Base-by-base conservation (phyloP, 768 basidiomycete genomes). In the Pisolithus tinctorius region DNA sequence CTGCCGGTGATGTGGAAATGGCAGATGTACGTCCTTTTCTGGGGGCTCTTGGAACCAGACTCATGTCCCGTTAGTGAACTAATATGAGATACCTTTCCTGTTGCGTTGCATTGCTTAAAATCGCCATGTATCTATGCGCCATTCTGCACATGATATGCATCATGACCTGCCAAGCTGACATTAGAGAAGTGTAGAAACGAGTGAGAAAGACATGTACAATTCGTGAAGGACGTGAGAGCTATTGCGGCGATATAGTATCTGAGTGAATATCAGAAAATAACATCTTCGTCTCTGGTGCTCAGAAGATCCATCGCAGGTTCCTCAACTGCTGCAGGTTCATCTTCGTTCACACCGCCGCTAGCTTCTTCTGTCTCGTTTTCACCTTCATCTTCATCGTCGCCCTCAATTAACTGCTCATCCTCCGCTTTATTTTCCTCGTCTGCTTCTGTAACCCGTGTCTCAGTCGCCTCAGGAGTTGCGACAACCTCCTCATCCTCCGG, bases 241-340 rank as follows among this genome's bases (percentile, higher is more conserved):
- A 11, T 4, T 14, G 34, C 34, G 13, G 4, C 34, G 13, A 34
- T 11, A 1, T 34, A 14, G 34, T 34, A 34, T 34, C 5, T 14
- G 34, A 13, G 34, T 34, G 34, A 34, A 4, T 34, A 14, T 78
- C 67, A 96, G 74, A 97, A 97, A 67, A 97, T 96, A 45, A 97
- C 82, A 71, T 97, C 94, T 49, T 81, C 82, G 63, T 97, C 94
- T 66, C 92, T 95, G 58, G 81, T 86, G 58, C 81, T 85, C 51
- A 97, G 72, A 60, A 97, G 73, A 68, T 95, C 79, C 42, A 71
- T 71, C 6, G 66, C 65, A 13, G 69, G 71, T 29, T 68, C 70
- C 16, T 73, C 73, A 14, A 45, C 51, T 20, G 45, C 41, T 17
- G 11, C 29, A 13, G 10, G 69, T 11, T 60, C 67, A 30, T 60